Evolutionary conservation across 108 stramenopile species (phyloP).

Genomic region (Nannochloropsis gaditana): DNA sequence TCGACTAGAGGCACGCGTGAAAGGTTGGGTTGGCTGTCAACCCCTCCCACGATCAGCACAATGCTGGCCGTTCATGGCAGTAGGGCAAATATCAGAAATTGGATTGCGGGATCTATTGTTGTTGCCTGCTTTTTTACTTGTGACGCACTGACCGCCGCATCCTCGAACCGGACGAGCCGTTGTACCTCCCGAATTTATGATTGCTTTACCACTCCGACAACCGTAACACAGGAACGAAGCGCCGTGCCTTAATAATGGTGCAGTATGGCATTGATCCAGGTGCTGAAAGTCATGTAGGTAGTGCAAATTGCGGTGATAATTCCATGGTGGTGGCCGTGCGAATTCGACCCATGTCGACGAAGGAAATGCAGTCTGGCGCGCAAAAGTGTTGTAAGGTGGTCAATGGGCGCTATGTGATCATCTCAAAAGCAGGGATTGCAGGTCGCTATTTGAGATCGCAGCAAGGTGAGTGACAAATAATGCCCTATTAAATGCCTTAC

Average conservation of each 20-base stretch:
- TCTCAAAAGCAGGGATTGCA: constrained; percentile 41
- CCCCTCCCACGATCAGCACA: too few species aligned
- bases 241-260: neutral
- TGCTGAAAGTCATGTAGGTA: neutral
- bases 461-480: constrained; percentile 12
- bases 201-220: too few species aligned
- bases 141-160: too few species aligned
- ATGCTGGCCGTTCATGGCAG: too few species aligned
- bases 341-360: constrained; percentile 48
- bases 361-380: constrained; percentile 45
- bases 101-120: too few species aligned
- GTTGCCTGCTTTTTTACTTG: too few species aligned
- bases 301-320: neutral
- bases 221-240: neutral
- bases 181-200: too few species aligned
- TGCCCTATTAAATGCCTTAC: too few species aligned
- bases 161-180: too few species aligned
- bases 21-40: too few species aligned
- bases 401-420: constrained; percentile 47
- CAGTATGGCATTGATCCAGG: neutral
- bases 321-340: constrained; percentile 54
- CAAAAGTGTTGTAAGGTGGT: constrained; percentile 50
- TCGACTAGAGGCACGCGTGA: too few species aligned
- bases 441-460: constrained; percentile 50
- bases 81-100: too few species aligned